phyloP scores from a whole-genome alignment of 2,329 filamentous ascomycete genomes.

The Botrytis squamosa region DNA sequence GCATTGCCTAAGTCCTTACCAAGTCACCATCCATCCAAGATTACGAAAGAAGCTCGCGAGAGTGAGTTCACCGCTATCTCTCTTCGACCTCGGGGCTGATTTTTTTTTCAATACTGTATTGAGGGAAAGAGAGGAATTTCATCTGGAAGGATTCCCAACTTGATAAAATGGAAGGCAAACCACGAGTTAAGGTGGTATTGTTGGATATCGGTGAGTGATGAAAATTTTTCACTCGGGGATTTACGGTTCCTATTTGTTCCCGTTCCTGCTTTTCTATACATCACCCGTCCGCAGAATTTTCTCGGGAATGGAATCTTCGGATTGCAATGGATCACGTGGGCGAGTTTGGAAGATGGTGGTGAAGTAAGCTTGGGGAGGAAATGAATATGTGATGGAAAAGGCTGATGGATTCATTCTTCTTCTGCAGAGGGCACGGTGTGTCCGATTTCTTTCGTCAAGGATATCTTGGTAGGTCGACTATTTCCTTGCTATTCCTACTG shows the following conservation, averaged over 20 bases:
- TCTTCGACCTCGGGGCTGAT: conserved; percentile 5
- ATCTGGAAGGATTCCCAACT: neutral
- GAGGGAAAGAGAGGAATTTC: neutral
- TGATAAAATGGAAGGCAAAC: neutral
- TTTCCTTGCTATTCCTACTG: neutral
- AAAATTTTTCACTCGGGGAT: neutral
- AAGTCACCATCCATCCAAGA: neutral
- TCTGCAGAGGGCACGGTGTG: conserved; percentile 76
- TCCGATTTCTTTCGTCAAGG: conserved; percentile 81
- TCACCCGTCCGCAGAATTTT: conserved; percentile 10
- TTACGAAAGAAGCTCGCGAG: neutral
- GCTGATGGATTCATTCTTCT: conserved; percentile 17
- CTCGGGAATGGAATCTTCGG: neutral
- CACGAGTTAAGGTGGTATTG: conserved; percentile 31
- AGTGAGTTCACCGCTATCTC: conserved; percentile 22
- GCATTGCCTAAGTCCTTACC: neutral
- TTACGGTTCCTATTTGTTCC: neutral
- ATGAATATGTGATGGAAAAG: conserved; percentile 1
- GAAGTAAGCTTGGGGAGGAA: neutral
- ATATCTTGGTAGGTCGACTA: conserved; percentile 63
- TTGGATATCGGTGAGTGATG: conserved; percentile 39
- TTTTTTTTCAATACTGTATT: neutral
- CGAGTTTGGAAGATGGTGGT: neutral
- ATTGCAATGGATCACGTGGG: neutral
- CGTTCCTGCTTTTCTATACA: neutral